Conservation (phyloP, 1,139 yeast species). For the Geotrichum reessii region DNA sequence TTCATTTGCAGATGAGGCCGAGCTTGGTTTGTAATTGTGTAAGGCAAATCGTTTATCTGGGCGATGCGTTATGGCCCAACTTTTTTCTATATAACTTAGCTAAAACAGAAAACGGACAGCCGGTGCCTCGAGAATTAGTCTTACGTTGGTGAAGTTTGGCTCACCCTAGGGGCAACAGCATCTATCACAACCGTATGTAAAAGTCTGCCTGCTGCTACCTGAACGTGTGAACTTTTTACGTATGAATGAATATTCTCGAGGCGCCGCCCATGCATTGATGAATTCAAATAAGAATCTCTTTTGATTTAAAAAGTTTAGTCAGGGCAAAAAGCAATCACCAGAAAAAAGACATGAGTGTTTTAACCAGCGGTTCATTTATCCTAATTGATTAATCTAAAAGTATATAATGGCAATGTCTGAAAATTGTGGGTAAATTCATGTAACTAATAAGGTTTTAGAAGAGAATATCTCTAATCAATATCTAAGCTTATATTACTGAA, state of each 20-base stretch:
- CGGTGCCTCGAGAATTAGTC: neutral
- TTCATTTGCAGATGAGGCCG: neutral
- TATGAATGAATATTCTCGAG: neutral
- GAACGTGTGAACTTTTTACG: neutral
- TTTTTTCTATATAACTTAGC: neutral
- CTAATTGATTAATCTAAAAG: neutral
- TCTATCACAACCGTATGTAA: neutral
- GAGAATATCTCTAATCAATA: too few species aligned
- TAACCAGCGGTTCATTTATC: neutral
- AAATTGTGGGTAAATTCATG: neutral
- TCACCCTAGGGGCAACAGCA: neutral
- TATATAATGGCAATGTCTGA: neutral
- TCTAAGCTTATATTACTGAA: too few species aligned
- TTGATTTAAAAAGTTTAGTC: neutral
- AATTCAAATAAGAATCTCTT: neutral
- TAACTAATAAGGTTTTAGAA: too few species aligned
- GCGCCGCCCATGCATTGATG: neutral
- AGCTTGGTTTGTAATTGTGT: neutral
- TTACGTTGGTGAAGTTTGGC: neutral
- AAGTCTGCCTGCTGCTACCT: neutral
- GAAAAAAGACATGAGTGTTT: neutral
- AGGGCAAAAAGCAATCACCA: neutral
- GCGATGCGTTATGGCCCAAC: neutral
- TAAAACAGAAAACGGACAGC: neutral
- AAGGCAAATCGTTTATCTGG: neutral